These are phyloP conservation scores for Monosporascus ibericus DNA, from an alignment of 2,329 filamentous ascomycete species.

Conservation along the genomic window DNA sequence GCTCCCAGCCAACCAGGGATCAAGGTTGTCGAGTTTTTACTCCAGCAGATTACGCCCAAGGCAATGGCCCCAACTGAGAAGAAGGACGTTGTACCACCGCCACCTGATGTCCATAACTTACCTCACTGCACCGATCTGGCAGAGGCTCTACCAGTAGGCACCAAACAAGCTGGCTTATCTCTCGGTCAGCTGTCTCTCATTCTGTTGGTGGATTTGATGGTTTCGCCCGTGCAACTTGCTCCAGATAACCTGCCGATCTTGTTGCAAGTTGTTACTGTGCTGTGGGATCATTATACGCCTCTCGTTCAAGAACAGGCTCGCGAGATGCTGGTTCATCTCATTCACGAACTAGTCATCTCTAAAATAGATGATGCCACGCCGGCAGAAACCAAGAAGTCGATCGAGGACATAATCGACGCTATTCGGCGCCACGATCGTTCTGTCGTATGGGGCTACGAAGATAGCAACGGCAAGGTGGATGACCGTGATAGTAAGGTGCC, in stretches of 20 bases:
- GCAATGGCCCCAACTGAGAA: conserved; percentile 96
- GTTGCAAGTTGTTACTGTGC: conserved; percentile 82
- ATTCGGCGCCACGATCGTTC: conserved; percentile 78
- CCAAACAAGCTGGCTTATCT: conserved; percentile 88
- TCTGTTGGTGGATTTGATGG: conserved; percentile 90
- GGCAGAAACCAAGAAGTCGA: conserved; percentile 58
- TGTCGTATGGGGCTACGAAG: conserved; percentile 92
- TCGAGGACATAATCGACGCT: conserved; percentile 82
- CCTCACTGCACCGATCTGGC: conserved; percentile 87
- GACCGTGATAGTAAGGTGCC: conserved; percentile 76
- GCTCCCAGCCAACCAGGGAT: conserved; percentile 67
- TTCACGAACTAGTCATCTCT: conserved; percentile 87
- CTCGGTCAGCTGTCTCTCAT: conserved; percentile 90
- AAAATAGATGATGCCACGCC: conserved; percentile 65
- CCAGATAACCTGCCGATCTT: conserved; percentile 78
- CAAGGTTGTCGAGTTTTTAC: conserved; percentile 88
- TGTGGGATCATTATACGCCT: conserved; percentile 96
- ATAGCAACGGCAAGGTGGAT: conserved; percentile 74
- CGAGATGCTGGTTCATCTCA: conserved; percentile 96
- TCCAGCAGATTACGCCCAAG: conserved; percentile 86
- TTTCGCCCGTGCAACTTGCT: conserved; percentile 76
- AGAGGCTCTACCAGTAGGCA: conserved; percentile 74
- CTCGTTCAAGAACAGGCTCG: conserved; percentile 94
- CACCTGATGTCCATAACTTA: conserved; percentile 66
- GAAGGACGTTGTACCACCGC: conserved; percentile 59